Percentiles rank a stretch among this genome's conserved stretches.
Conservation (phyloP, 1,284 basidiomycete genomes). For the Cryptococcus sp. region DNA sequence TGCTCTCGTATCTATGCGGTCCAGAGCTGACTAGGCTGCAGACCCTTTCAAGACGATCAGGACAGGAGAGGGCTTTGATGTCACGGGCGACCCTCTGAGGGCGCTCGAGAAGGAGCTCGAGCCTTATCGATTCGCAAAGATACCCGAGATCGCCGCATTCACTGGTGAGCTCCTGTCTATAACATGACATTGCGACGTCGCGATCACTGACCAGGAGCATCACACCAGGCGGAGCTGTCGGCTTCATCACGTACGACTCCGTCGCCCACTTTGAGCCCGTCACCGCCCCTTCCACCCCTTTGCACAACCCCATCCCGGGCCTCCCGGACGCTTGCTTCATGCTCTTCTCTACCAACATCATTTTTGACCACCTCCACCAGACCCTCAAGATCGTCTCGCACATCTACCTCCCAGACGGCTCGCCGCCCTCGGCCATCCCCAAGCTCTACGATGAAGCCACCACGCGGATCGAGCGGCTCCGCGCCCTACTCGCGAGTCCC, state of each 20-base stretch:
- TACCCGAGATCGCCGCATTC: conserved; percentile 89
- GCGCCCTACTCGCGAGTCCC: conserved; percentile 62
- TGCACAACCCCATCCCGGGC: conserved; percentile 68
- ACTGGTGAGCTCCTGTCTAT: conserved; percentile 63
- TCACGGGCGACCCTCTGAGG: conserved; percentile 80
- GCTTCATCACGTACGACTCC: conserved; percentile 95
- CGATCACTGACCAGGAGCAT: background rate
- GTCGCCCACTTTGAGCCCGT: conserved; percentile 96
- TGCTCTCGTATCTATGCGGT: background rate
- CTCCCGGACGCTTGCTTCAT: conserved; percentile 97
- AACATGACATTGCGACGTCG: conserved; percentile 89
- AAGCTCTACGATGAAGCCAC: conserved; percentile 80
- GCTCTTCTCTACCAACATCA: conserved; percentile 89
- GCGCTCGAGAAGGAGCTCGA: conserved; percentile 82
- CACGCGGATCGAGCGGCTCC: conserved; percentile 69
- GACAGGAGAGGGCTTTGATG: conserved; percentile 78
- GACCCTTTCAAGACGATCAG: conserved; percentile 91
- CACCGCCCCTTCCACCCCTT: conserved; percentile 59
- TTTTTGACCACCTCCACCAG: conserved; percentile 97
- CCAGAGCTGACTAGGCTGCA: conserved; percentile 40
- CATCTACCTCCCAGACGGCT: conserved; percentile 70
- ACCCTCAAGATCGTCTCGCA: conserved; percentile 93
- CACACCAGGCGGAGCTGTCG: conserved; percentile 79
- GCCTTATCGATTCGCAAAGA: conserved; percentile 82
- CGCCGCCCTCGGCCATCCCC: conserved; percentile 56